Evolutionary conservation across 371 early-diverging fungal genomes (phyloP), one percentile per base, ranked within the genome.

Genomic region (Chytridium lagenaria): DNA sequence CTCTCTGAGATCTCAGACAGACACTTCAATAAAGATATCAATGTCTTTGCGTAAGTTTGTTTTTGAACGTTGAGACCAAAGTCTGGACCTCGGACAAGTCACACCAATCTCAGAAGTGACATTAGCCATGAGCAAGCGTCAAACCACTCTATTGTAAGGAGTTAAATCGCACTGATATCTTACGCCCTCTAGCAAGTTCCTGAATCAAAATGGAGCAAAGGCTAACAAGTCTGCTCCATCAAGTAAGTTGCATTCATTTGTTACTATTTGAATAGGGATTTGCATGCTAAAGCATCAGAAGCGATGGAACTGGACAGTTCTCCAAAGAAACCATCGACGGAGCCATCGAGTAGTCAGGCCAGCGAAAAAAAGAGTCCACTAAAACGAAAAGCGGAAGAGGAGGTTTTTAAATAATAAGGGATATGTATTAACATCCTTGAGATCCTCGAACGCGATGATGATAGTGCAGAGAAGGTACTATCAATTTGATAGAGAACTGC

Each of bases 81-180:
- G n/a, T n/a, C n/a, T n/a, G n/a, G n/a, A n/a, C n/a, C n/a, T n/a
- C 44, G 44, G 44, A 44, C 44, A 44, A 44, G 44, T 44, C 44
- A 44, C 44, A 44, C 44, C 12, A 44, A 44, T 19, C n/a, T n/a
- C n/a, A n/a, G n/a, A n/a, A n/a, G n/a, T n/a, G n/a, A n/a, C n/a
- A n/a, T n/a, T n/a, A n/a, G n/a, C 12, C 34, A 61, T 61, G 61
- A 22, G n/a, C 36, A 34, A 34, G 61, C 31, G 36, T 7, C 61
- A 61, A 34, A 61, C 57, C 10, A 55, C 61, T 33, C 26, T 61
- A 61, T 61, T 61, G 61, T 61, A 61, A 7, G 16, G 10, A 55
- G 3, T 23, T 12, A 2, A 26, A 12, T 26, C 31, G 26, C 36
- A 34, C 10, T 61, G 31, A 61, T 16, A 37, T 23, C 55, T 52